Base-by-base conservation (phyloP, 306 rosid genomes). In the Prunus campanulata region DNA sequence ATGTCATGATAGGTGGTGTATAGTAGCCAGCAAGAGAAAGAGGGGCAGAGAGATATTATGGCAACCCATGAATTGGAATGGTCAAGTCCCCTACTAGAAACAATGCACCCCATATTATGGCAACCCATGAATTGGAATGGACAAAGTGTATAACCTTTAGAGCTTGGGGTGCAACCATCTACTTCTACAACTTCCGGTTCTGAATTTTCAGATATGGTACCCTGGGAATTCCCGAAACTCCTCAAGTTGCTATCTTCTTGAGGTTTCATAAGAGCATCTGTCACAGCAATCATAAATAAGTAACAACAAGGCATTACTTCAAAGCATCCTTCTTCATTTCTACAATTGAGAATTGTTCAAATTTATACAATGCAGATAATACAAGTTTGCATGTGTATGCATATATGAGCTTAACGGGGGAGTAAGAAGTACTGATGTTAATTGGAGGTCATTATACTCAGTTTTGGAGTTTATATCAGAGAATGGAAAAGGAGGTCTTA, bases 241-340 rank as follows among this genome's bases (percentile, higher is more conserved):
- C 89, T 89, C 18, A 59, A 74, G 80, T 39, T 74, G 72, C 81
- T 68, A 83, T 87, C 88, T 71, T 75, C 75, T 47, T 79, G 84
- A 75, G 78, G 87, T 59, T 88, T 88, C 61, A 82, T 67, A 39
- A 59, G 49, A 83, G 75, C 64, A 85, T 87, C 97, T 86, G 86
- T 68, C 61, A 79, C 74, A 81, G 66, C 56, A 76, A 83, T 76
- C 76, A 83, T 47, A 67, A 52, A 71, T 15, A 78, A 57, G 32
- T 29, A 71, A 30, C 83, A 77, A 64, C 22, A 73, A 52, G 20
- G 77, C 71, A 11, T 48, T 52, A 49, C 68, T 39, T 70, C 42
- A 7, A 69, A 55, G n/a, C 42, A 56, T 56, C 66, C 30, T 30
- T 30, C 47, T 19, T 71, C 12, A n/a, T n/a, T 35, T 52, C 9